Conservation (phyloP, 768 basidiomycete species). For the Termitomyces sp. region DNA sequence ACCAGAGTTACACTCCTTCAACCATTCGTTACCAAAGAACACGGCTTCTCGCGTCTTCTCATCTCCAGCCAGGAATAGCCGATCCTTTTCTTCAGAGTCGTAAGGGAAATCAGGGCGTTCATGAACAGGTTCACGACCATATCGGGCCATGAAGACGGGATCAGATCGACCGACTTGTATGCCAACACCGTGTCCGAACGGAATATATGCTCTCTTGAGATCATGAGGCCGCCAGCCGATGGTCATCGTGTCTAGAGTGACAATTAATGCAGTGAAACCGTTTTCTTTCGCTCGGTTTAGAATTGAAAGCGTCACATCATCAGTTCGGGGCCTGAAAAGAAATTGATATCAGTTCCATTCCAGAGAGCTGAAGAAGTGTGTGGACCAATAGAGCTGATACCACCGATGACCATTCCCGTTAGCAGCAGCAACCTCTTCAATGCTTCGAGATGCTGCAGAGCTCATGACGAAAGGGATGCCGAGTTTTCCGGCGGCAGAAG, state of each 20-base stretch:
- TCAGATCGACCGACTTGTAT: constrained; percentile 66
- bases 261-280: constrained; percentile 67
- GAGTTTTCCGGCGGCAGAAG: constrained; percentile 57
- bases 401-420: constrained; percentile 67
- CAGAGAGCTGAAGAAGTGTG: not conserved
- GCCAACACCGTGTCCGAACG: constrained; percentile 63
- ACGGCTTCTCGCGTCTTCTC: constrained; percentile 30
- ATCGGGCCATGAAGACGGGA: constrained; percentile 70
- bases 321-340: constrained; percentile 47
- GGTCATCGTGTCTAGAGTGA: constrained; percentile 72
- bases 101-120: constrained; percentile 54
- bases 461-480: constrained; percentile 72
- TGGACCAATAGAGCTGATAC: constrained; percentile 81
- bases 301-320: constrained; percentile 60
- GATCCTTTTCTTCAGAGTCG: constrained; percentile 41
- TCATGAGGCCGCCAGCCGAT: constrained; percentile 80
- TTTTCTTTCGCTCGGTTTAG: constrained; percentile 60
- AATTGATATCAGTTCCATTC: constrained; percentile 1
- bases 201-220: constrained; percentile 57
- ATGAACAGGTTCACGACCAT: constrained; percentile 40
- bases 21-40: constrained; percentile 56
- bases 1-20: constrained; percentile 60
- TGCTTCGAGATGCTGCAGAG: constrained; percentile 64
- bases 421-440: constrained; percentile 71
- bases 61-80: constrained; percentile 42